Evolutionary conservation across 2,329 filamentous ascomycete species (phyloP), one percentile per base, ranked within the genome.

Genomic region (Stemphylium vesicarium): DNA sequence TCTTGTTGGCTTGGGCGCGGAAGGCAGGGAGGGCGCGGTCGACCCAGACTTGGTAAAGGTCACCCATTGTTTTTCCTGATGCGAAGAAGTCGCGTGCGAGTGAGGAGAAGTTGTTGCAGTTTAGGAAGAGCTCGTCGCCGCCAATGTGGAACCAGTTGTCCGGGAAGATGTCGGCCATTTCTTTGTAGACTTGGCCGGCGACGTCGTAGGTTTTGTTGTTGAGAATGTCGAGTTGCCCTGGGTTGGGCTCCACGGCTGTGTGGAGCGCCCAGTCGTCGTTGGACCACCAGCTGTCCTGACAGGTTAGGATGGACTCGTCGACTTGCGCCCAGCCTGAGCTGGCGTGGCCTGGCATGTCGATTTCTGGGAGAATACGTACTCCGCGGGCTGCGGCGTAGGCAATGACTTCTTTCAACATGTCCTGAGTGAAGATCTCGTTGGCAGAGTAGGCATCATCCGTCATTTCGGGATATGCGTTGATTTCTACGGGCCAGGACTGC

Each of bases 341-440:
- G 5, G 82, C 80, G 66, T 87, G 84, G 41, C 84, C 82, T 6
- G 84, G 84, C 82, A 86, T 86, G 67, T 87, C 84, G 37, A 86
- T 80, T 63, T 87, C 84, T n/a, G 84, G 82, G 31, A 86, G 77
- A 50, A 87, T 77, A 50, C 85, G 82, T n/a, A 87, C 78, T 51
- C 81, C 84, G 15, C 84, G 84, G 31, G 80, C 79, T 33, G 80
- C 75, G 13, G 80, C 82, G 58, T 84, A 84, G 11, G 68, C 65
- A 45, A 85, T 77, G 44, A 85, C 70, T 2, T 72, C 71, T 15
- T 69, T 74, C 40, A 85, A 68, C 52, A 78, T 75, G 0, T 65
- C 60, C 1, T 79, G 75, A 2, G 78, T 77, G 66, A 80, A 84
- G 43, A 75, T 69, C 60, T 84, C 80, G 4, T 77, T 75, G 9